A percentile compares a stretch with the other conserved stretches of the same genome.
These are phyloP conservation scores for Musa itinerans DNA, from an alignment of 176 grass and related monocot genomes.

Conservation along the genomic window DNA sequence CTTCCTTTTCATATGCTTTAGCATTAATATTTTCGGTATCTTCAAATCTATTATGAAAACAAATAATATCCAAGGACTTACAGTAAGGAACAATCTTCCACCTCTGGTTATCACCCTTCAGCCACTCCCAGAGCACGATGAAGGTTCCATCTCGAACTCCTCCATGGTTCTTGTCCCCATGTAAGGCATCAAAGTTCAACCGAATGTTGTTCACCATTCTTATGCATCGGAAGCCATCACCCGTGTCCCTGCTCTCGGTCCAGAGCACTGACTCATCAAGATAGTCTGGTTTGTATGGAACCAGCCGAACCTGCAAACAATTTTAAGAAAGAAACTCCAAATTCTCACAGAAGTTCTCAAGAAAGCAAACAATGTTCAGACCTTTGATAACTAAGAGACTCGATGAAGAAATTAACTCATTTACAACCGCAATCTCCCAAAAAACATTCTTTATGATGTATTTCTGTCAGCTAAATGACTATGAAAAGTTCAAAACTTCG, in stretches of 20 bases:
- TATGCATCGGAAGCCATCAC: constrained; percentile 82
- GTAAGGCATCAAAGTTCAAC: constrained; percentile 69
- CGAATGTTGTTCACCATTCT: constrained; percentile 74
- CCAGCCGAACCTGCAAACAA: constrained; percentile 46
- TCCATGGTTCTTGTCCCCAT: constrained; percentile 80
- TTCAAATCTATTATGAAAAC: not conserved
- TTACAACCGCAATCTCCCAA: too few relatives aligned
- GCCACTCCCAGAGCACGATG: constrained; percentile 75
- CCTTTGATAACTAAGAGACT: too few relatives aligned
- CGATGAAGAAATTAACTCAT: too few relatives aligned
- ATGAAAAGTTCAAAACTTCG: too few relatives aligned
- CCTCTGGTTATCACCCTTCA: constrained; percentile 75
- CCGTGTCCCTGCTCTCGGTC: constrained; percentile 71
- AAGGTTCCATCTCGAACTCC: constrained; percentile 80
- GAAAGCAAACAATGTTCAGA: too few relatives aligned
- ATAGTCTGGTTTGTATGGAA: constrained; percentile 50
- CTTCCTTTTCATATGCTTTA: too few relatives aligned
- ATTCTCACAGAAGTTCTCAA: too few relatives aligned
- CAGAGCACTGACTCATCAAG: constrained; percentile 67
- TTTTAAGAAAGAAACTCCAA: not conserved
- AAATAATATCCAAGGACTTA: constrained; percentile 26
- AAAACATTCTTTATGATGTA: too few relatives aligned
- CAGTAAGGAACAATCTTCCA: constrained; percentile 90
- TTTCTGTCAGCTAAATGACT: too few relatives aligned
- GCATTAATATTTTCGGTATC: not conserved